These are phyloP conservation scores for Senna siamea DNA, from an alignment of 306 rosid species.

Conservation along the genomic window DNA sequence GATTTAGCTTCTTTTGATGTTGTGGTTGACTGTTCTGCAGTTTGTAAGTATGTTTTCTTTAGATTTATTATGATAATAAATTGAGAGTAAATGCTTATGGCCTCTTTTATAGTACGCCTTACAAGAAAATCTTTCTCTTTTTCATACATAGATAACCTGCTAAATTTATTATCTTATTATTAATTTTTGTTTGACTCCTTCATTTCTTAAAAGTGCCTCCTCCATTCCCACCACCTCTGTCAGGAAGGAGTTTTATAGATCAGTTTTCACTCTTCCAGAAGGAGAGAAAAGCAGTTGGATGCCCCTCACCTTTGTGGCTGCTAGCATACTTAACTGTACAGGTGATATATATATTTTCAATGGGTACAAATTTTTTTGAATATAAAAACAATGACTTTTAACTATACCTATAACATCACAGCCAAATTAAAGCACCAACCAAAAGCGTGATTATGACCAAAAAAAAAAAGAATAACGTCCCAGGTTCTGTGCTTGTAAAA, in stretches of 20 bases:
- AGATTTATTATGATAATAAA: slow-evolving; percentile 28
- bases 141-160: slow-evolving; percentile 29
- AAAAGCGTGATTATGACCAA: not conserved
- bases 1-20: slow-evolving; percentile 26
- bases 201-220: slow-evolving; percentile 88
- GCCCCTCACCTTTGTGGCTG: slow-evolving; percentile 83
- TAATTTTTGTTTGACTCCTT: slow-evolving; percentile 52
- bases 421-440: slow-evolving; percentile 23
- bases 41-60: slow-evolving; percentile 21
- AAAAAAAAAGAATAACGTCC: too few species aligned
- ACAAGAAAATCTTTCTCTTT: slow-evolving; percentile 3
- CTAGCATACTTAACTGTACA: slow-evolving; percentile 56
- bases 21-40: slow-evolving; percentile 26
- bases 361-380: slow-evolving; percentile 33
- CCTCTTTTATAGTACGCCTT: slow-evolving; percentile 6
- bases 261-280: slow-evolving; percentile 58
- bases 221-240: slow-evolving; percentile 89
- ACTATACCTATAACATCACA: slow-evolving; percentile 13
- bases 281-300: slow-evolving; percentile 77
- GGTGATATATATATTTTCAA: slow-evolving; percentile 57
- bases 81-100: slow-evolving; percentile 23
- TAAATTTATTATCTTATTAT: slow-evolving; percentile 40
- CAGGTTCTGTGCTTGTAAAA: slow-evolving; percentile 19
- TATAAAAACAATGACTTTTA: slow-evolving; percentile 3
- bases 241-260: slow-evolving; percentile 78